These are phyloP conservation scores for Didymella exigua DNA, from an alignment of 2,329 filamentous ascomycete genomes.

Conservation along the genomic window DNA sequence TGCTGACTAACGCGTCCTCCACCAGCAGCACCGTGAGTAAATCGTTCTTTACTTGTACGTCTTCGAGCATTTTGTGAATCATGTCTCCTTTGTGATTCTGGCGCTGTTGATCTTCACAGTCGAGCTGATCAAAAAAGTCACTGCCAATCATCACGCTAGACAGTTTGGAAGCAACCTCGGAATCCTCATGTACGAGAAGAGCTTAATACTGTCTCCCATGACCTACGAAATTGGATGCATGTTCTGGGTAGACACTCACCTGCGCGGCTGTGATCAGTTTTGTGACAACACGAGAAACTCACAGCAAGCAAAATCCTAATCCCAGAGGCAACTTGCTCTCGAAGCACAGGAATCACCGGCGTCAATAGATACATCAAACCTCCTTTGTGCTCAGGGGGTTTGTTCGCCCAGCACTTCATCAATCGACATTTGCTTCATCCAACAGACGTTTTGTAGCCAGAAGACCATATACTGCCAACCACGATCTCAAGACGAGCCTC, in stretches of 20 bases:
- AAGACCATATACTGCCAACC: no score
- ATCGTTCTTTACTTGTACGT: neutral
- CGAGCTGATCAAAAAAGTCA: no score
- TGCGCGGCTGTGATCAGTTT: no score
- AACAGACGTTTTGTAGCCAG: neutral
- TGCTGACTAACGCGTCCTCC: slow-evolving; percentile 1
- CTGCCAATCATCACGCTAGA: no score
- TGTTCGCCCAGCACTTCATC: neutral
- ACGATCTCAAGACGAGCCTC: neutral
- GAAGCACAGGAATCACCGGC: neutral
- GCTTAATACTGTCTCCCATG: no score
- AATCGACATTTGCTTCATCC: neutral
- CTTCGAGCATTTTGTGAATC: neutral
- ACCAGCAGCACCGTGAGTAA: slow-evolving; percentile 8
- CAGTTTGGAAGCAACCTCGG: no score
- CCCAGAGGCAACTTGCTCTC: neutral
- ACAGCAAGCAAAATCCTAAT: neutral
- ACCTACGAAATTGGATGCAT: neutral
- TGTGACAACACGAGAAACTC: neutral
- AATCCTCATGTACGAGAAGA: no score
- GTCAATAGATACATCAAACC: neutral
- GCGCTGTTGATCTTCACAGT: no score
- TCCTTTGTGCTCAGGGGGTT: neutral
- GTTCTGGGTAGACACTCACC: neutral
- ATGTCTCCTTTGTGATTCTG: neutral